A percentile compares a stretch with the other conserved stretches of the same genome.
Conservation (phyloP, 331 rosid species). For the Malus hybrid region DNA sequence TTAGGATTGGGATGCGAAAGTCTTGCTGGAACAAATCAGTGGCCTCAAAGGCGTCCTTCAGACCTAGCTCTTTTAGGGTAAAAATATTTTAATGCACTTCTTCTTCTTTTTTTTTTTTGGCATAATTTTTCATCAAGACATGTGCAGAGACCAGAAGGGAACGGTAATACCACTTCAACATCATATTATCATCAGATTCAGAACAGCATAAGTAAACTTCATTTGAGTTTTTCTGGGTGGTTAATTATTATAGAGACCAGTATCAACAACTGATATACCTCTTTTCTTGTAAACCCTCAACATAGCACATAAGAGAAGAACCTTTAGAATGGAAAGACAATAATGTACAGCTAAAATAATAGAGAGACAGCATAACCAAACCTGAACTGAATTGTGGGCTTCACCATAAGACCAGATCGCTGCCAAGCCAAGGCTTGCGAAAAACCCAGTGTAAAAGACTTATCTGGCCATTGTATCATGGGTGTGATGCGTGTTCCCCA, state of each 20-base stretch:
- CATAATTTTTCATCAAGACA: background rate
- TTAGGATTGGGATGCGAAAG: background rate
- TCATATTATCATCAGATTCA: background rate
- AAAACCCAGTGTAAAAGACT: slow-evolving; percentile 76
- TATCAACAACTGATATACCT: background rate
- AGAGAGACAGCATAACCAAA: slow-evolving; percentile 15
- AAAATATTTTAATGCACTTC: background rate
- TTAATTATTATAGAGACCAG: background rate
- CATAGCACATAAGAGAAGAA: background rate
- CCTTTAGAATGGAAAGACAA: background rate
- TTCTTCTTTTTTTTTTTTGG: background rate
- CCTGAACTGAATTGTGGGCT: slow-evolving; percentile 92
- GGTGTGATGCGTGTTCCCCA: slow-evolving; percentile 95
- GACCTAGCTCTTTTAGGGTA: background rate
- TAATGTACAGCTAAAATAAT: background rate
- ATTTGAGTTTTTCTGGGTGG: background rate
- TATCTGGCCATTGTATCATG: slow-evolving; percentile 90
- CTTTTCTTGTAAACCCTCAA: background rate
- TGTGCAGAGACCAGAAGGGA: background rate
- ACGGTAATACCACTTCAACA: background rate
- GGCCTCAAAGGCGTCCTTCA: background rate
- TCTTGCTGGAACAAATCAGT: background rate
- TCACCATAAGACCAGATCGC: slow-evolving; percentile 90
- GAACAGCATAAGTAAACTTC: background rate
- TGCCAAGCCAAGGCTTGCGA: slow-evolving; percentile 95